A percentile compares a stretch with the other conserved stretches of the same genome.
Evolutionary conservation across 805 yeast genomes (phyloP).

Genomic region (Wickerhamomyces mucosus): DNA sequence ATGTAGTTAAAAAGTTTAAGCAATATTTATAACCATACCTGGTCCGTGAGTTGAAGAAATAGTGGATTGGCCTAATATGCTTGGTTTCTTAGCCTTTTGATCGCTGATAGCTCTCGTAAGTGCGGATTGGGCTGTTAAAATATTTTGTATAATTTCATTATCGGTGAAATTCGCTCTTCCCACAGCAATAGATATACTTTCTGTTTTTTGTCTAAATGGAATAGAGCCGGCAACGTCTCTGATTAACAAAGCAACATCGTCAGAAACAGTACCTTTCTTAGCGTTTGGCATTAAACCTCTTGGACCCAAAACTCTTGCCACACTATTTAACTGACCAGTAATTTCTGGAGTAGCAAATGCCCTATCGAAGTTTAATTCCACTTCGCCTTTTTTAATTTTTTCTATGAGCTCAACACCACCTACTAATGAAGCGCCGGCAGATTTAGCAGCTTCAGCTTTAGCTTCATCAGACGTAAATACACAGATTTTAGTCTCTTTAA

Average conservation of each 20-base stretch:
- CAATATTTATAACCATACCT: slow-evolving; percentile 56
- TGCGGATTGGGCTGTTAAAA: slow-evolving; percentile 56
- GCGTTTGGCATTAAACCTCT: slow-evolving; percentile 80
- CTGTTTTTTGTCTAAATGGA: slow-evolving; percentile 69
- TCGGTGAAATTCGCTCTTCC: slow-evolving; percentile 76
- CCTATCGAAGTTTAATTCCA: slow-evolving; percentile 54
- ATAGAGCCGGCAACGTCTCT: slow-evolving; percentile 51
- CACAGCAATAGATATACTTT: slow-evolving; percentile 53
- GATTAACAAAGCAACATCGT: slow-evolving; percentile 49
- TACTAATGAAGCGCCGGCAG: slow-evolving; percentile 50
- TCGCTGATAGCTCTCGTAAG: slow-evolving; percentile 41
- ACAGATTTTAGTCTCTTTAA: slow-evolving; percentile 53
- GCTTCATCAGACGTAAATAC: slow-evolving; percentile 57
- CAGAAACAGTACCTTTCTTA: slow-evolving; percentile 78
- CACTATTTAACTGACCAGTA: slow-evolving; percentile 45
- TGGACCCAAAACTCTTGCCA: slow-evolving; percentile 83
- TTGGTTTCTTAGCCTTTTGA: slow-evolving; percentile 60
- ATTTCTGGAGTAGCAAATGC: slow-evolving; percentile 84
- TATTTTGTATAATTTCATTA: slow-evolving; percentile 61
- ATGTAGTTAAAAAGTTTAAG: background rate
- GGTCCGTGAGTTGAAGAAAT: slow-evolving; percentile 73
- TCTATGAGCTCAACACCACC: slow-evolving; percentile 71
- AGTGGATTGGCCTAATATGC: slow-evolving; percentile 58
- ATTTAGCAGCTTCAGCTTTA: slow-evolving; percentile 41
- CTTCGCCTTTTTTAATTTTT: slow-evolving; percentile 39